Evolutionary conservation across 2,329 filamentous ascomycete genomes (phyloP), one percentile per base, ranked within the genome.

Genomic region (Ceratocystiopsis sp.): DNA sequence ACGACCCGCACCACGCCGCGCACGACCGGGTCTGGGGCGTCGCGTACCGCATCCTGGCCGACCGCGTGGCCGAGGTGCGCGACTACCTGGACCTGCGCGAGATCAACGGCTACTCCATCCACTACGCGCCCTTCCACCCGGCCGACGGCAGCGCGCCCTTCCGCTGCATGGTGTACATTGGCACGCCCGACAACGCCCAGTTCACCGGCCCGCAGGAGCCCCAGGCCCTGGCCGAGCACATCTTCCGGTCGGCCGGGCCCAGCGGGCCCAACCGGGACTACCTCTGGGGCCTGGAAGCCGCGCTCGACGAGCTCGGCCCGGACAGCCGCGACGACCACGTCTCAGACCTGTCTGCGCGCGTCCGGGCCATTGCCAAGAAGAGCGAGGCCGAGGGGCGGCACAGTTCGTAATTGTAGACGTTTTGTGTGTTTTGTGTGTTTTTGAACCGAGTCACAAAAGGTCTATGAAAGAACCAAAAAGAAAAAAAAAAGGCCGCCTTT

Each of bases 61-160:
- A 73, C 2, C 72, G 78, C 51, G 85, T 93, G 18, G 70, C 76
- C 47, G 80, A 89, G 62, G 89, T 95, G 4, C 80, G 84, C 52
- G 72, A 62, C 46, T 95, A 95, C 59, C 82, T 98, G 40, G 87
- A 96, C 60, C 89, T 95, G 50, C 80, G 91, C 38, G 91, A 98
- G 62, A 94, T 96, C 57, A 94, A 96, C 63, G 91, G 91, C 21
- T 98, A 98, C 62, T 84, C 79, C 43, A 93, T 94, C 51, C 87
- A 95, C 61, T 84, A 86, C 60, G 84, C 86, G 25, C 76, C 81
- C 0, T 95, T 96, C 59, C 68, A 87, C 53, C 77, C 80, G 8
- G 68, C 73, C 4, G 59, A 65, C 49, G 55, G 55, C 21, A 55
- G 57, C 14, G 4, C 51, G 61, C 17, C 51, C 2, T 69, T 75